phyloP scores from a whole-genome alignment of 2,329 filamentous ascomycete genomes.

The Thyridium curvatum region DNA sequence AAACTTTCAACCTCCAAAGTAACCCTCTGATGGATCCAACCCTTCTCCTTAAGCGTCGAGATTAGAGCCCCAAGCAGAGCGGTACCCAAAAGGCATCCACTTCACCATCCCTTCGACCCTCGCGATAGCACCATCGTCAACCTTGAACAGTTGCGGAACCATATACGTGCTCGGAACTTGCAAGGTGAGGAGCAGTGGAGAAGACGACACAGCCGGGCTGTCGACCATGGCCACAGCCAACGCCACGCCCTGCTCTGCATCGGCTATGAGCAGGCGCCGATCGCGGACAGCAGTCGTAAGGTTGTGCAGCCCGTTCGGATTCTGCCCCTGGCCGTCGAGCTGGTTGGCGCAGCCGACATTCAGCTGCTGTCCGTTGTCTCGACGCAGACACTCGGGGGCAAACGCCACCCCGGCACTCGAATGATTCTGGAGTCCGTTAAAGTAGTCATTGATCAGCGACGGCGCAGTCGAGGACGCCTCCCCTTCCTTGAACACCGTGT shows the following conservation, averaged over 20 bases:
- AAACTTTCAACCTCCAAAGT: too few species aligned
- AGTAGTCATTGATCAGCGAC: slow-evolving; percentile 7
- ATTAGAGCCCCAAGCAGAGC: slow-evolving; percentile 6
- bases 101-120: slow-evolving; percentile 12
- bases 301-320: slow-evolving; percentile 11
- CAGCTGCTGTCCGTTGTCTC: slow-evolving; percentile 12
- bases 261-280: slow-evolving; percentile 10
- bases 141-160: slow-evolving; percentile 12
- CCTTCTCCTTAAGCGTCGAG: too few species aligned
- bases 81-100: slow-evolving; percentile 15
- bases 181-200: slow-evolving; percentile 6
- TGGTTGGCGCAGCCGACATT: slow-evolving; percentile 12
- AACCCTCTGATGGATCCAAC: too few species aligned
- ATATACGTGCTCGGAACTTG: slow-evolving; percentile 13
- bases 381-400: slow-evolving; percentile 9
- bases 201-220: slow-evolving; percentile 8
- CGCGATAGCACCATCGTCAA: slow-evolving; percentile 8
- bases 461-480: neutral
- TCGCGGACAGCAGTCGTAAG: slow-evolving; percentile 12
- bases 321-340: slow-evolving; percentile 9
- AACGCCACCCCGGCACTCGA: slow-evolving; percentile 11
- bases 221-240: slow-evolving; percentile 13
- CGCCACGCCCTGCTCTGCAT: slow-evolving; percentile 8
- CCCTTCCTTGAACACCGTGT: slow-evolving; percentile 6
- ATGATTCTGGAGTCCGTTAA: slow-evolving; percentile 12